Conservation (phyloP, 257 asterid species). For the Fraxinus excelsior region DNA sequence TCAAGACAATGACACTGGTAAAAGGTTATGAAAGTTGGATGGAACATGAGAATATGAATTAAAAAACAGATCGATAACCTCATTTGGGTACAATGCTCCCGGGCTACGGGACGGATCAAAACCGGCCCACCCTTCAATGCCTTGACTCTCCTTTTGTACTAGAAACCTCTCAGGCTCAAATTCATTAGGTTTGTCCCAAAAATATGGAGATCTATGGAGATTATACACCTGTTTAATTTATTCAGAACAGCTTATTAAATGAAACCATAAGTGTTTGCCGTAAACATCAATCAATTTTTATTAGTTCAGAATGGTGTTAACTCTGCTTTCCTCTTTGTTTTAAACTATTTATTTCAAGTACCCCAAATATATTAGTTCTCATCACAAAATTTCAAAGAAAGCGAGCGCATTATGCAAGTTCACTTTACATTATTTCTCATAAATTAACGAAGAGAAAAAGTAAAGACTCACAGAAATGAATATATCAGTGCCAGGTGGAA, state of each 20-base stretch:
- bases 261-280: not conserved
- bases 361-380: not conserved
- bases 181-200: constrained; percentile 83
- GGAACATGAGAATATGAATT: not conserved
- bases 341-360: not conserved
- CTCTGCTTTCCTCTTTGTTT: not conserved
- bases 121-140: constrained; percentile 90
- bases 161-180: constrained; percentile 93
- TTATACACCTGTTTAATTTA: constrained; percentile 68
- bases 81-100: constrained; percentile 94
- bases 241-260: constrained; percentile 6
- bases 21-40: not conserved
- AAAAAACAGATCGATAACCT: constrained; percentile 46
- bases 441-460: not conserved
- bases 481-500: constrained; percentile 87
- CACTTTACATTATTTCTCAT: not conserved
- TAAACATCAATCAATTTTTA: not conserved
- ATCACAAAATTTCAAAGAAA: not conserved
- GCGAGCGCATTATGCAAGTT: not conserved
- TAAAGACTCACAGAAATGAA: constrained; percentile 69
- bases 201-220: constrained; percentile 94
- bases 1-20: constrained; percentile 12
- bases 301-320: not conserved
- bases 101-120: constrained; percentile 93
- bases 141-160: constrained; percentile 50